phyloP scores from a whole-genome alignment of 108 stramenopile genomes.

The Cyclotella atomus region DNA sequence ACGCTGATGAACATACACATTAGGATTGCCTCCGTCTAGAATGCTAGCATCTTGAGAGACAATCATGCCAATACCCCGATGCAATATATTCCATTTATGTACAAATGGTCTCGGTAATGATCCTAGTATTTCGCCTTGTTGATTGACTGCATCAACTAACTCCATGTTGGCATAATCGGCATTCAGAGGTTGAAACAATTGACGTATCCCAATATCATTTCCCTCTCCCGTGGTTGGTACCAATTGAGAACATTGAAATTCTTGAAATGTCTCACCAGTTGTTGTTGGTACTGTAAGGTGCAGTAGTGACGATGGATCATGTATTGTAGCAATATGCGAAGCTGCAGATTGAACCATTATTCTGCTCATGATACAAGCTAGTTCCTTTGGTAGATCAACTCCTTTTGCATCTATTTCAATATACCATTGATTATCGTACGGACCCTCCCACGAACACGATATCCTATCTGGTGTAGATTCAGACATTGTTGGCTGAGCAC shows the following conservation, averaged over 20 bases:
- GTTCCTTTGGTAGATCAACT: slow-evolving; percentile 11
- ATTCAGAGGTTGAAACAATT: slow-evolving; percentile 11
- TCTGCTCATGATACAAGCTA: slow-evolving; percentile 25
- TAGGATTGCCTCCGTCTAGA: slow-evolving; percentile 15
- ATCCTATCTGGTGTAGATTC: not conserved
- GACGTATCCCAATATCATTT: slow-evolving; percentile 7
- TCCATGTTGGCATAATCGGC: slow-evolving; percentile 19
- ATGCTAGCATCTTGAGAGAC: slow-evolving; percentile 58
- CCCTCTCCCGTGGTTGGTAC: not conserved
- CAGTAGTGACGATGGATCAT: slow-evolving; percentile 8
- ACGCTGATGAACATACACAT: slow-evolving; percentile 74
- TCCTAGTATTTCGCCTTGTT: slow-evolving; percentile 29
- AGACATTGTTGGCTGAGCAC: not conserved
- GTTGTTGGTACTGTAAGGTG: slow-evolving; percentile 23
- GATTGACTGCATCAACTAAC: slow-evolving; percentile 45
- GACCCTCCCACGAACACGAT: slow-evolving; percentile 3
- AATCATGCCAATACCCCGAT: slow-evolving; percentile 78
- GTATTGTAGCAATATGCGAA: not conserved
- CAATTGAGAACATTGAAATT: not conserved
- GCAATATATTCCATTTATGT: slow-evolving; percentile 72
- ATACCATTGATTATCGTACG: not conserved
- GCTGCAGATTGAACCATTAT: slow-evolving; percentile 40
- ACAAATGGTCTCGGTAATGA: slow-evolving; percentile 61
- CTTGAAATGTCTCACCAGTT: slow-evolving; percentile 1
- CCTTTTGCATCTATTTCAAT: not conserved